Base-by-base conservation (phyloP, 202 grass and related monocot species). In the Saccharum hybrid region DNA sequence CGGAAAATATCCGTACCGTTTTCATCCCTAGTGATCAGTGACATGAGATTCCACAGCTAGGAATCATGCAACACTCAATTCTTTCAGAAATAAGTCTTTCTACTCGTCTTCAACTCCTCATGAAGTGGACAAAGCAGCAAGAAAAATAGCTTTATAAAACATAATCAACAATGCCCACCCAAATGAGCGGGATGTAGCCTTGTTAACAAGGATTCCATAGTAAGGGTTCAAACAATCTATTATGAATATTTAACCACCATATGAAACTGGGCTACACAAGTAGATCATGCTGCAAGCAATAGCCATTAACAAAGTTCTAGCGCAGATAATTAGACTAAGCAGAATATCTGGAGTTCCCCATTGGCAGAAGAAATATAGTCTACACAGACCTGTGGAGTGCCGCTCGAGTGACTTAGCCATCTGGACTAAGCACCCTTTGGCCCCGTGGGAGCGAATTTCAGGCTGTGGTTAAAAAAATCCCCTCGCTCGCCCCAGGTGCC, bases 241-340 rank as follows among this genome's bases (percentile, higher is more conserved):
- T 73, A 33, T 33, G 28, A 16, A 73, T 72, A 72, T 33, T 8
- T 33, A 72, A 72, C 43, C 23, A 49, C 23, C 42, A 28, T 9
- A 33, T 72, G 7, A 10, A 51, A 33, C 28, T 34, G 28, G 41
- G 28, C 48, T 74, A 74, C 48, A 37, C 30, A 74, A 54, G 48
- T 38, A 14, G 31, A 75, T 75, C 49, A 38, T 37, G 10, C 49
- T 37, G 64, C 64, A 12, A 54, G 19, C 2, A 21, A 37, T 3
- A 57, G 15, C 15, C 19, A 38, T 38, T 38, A 23, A 54, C 26
- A 16, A 8, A 69, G 23, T 82, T 76, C 63, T 52, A 76, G 39
- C 30, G 69, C 16, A 40, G n/a, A 21, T 38, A 82, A 87, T 64
- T 81, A 76, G 52, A 63, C 61, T 82, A 64, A 54, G 46, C 56